Base-by-base conservation (phyloP, 2,329 filamentous ascomycete species). In the Diaporthe humulicola region DNA sequence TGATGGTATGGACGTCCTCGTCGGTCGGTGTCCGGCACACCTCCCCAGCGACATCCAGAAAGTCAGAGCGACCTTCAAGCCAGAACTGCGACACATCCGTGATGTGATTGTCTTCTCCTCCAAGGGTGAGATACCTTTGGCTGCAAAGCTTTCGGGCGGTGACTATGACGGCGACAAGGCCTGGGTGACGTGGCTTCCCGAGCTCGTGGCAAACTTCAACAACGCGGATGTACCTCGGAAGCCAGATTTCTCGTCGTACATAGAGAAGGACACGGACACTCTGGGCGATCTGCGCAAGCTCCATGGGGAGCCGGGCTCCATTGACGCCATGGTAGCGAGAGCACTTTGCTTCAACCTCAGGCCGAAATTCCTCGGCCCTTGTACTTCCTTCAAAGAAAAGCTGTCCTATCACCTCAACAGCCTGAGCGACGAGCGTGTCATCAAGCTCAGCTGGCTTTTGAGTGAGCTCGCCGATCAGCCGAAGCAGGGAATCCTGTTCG, bases 91-190 rank as follows among this genome's bases (percentile, higher is more conserved):
- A 2, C 89, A 90, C 3, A 83, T 98, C 0, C 93, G 93, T 75
- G 93, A 98, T 78, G 91, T 98, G 1, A 87, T 97, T 22, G 88
- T 98, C 0, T 98, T 98, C 78, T 87, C 94, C 0, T 86, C 86
- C 0, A 89, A 88, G 74, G 93, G 93, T 0, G 81, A 87, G 30
- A 84, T 84, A 1, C 90, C 94, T 0, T 86, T 95, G 0, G 94
- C 94, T 0, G 89, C 90, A 15, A 91, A 92, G 79, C 86, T 96
- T 0, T 94, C 94, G 1, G 94, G 94, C 0, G 94, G 94, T 0
- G 94, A 97, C 79, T 96, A 95, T 76, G 94, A 96, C 77, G 94
- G 94, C 0, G 94, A 97, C 77, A 88, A 85, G 22, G 90, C 93
- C 9, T 96, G 93, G 94, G 84, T 95, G 0, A 95, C 92, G 79